Evolutionary conservation across 441 rosid genomes (phyloP).

Genomic region (Cnidoscolus chayamansa): DNA sequence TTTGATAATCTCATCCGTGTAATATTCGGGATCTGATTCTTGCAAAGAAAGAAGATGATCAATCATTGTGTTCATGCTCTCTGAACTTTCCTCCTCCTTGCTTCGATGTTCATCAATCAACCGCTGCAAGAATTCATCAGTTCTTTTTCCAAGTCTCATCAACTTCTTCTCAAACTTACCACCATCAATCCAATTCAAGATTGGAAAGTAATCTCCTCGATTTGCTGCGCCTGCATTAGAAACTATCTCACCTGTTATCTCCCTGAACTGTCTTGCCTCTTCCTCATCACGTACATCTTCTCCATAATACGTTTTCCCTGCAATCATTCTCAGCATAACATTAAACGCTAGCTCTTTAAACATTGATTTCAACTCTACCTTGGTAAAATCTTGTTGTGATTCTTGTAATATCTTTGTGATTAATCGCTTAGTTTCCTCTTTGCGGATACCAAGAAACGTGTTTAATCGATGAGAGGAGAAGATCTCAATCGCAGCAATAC

Average conservation of each 20-base stretch:
- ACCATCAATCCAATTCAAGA: conserved; percentile 14
- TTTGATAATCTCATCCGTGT: conserved; percentile 22
- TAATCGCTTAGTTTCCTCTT: conserved; percentile 36
- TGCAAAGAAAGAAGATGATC: conserved; percentile 20
- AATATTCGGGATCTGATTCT: conserved; percentile 18
- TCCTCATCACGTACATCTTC: conserved; percentile 26
- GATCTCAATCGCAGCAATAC: conserved; percentile 34
- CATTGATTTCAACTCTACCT: conserved; percentile 36
- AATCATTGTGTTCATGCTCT: conserved; percentile 11
- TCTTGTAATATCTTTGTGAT: conserved; percentile 3
- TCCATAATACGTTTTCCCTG: conserved; percentile 29
- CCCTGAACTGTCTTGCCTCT: conserved; percentile 35
- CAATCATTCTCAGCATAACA: conserved; percentile 31
- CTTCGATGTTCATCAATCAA: conserved; percentile 21
- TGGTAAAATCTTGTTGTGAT: conserved; percentile 19
- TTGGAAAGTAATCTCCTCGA: conserved; percentile 26
- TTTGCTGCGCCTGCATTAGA: conserved; percentile 17
- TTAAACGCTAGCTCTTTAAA: conserved; percentile 42
- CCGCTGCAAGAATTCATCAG: conserved; percentile 16
- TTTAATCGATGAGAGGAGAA: conserved; percentile 40
- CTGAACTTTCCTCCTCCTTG: background rate
- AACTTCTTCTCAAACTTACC: conserved; percentile 8
- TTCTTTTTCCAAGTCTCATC: background rate
- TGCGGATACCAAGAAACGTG: conserved; percentile 24
- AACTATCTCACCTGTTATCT: conserved; percentile 17